Evolutionary conservation across 2,329 filamentous ascomycete genomes (phyloP).

Genomic region (Podosphaera xanthii): DNA sequence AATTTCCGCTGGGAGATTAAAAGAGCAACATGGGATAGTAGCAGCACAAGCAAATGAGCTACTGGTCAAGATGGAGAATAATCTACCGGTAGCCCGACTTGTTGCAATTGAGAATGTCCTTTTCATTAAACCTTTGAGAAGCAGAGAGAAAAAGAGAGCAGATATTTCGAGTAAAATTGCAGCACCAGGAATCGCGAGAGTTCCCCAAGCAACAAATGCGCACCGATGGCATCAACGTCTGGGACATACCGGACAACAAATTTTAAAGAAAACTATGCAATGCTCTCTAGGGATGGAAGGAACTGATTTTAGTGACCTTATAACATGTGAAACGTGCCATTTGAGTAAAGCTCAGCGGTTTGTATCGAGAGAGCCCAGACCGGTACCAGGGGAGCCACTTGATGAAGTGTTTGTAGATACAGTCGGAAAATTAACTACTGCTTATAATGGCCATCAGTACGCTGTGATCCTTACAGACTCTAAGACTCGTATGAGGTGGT

Average conservation of each 20-base stretch:
- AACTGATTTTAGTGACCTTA: too few species aligned
- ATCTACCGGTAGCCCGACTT: background rate
- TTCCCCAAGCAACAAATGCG: background rate
- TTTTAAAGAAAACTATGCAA: too few species aligned
- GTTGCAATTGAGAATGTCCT: background rate
- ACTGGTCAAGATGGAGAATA: background rate
- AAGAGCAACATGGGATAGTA: too few species aligned
- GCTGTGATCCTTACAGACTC: background rate
- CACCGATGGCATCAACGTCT: background rate
- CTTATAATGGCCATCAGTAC: background rate
- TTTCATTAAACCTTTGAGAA: background rate
- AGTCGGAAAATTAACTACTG: background rate
- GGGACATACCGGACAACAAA: background rate
- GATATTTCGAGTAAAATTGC: background rate
- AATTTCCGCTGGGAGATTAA: too few species aligned
- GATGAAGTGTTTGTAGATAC: background rate
- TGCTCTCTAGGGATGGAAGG: too few species aligned
- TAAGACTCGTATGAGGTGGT: background rate
- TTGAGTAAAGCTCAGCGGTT: too few species aligned
- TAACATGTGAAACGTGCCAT: too few species aligned
- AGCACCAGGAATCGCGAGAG: background rate
- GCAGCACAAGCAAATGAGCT: too few species aligned
- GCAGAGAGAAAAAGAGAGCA: background rate
- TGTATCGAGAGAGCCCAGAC: too few species aligned
- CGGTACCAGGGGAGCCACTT: background rate